Evolutionary conservation across 78 protist species (phyloP), one percentile per base, ranked within the genome.

Genomic region (slime mould (Dictyostelium discoideum)): DNA sequence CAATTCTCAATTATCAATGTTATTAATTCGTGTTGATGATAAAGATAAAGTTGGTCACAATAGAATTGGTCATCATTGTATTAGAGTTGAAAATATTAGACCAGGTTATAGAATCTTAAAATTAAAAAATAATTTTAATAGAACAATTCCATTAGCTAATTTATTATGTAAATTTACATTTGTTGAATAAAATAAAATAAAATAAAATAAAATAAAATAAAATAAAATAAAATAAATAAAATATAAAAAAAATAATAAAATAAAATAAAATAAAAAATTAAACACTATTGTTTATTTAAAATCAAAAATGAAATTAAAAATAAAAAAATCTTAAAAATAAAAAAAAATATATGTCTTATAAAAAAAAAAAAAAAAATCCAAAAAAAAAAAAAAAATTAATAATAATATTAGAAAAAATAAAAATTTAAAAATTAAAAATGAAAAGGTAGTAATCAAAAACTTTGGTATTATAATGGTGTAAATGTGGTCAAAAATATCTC

Each of bases 11-110:
- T 20, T 95, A 13, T 93, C 85, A 14, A 54, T 90, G 78, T 22
- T 95, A 2, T 60, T 95, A n/a, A 85, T 95, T 26, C 78, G 92
- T 76, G 83, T 95, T 0, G 87, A 85, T 42, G 97, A 95, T 26
- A 76, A 87, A 26, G 94, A 95, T 46, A 22, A 50, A 18, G 32
- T 93, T 65, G 67, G 82, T 26, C 92, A 95, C 37, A 85, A 87
- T 63, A 42, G 92, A 29, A 95, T 95, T 37, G 97, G 97, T 44
- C 93, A 85, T 24, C 85, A 69, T 63, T 22, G 83, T 39, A 79
- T 84, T 65, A 90, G 76, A 42, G 37, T 92, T 4, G 89, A 83
- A 50, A 86, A 85, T 37, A 79, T 92, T 40, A 67, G 85, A 72
- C 84, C 48, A 29, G 96, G 96, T 57, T 84, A 73, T 37, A 60